Evolutionary conservation across 2,329 filamentous ascomycete species (phyloP).

Genomic region (Cryphonectria nitschkei): DNA sequence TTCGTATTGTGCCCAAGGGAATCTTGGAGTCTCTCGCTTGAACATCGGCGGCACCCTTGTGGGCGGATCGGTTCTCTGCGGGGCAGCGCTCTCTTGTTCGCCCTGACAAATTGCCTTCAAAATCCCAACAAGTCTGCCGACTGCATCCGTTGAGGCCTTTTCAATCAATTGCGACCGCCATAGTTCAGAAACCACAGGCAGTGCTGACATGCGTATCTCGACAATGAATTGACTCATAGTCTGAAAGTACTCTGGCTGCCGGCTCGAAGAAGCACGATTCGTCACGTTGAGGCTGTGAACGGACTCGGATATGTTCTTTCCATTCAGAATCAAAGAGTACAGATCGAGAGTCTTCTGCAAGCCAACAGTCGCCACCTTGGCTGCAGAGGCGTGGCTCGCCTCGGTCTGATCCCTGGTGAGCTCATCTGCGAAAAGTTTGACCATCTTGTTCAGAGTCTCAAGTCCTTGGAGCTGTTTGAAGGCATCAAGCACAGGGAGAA

Average conservation of each 20-base stretch:
- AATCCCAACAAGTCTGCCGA: conserved; percentile 81
- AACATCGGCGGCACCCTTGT: conserved; percentile 43
- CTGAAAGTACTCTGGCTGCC: conserved; percentile 45
- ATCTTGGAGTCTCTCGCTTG: conserved; percentile 48
- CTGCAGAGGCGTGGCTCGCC: conserved; percentile 47
- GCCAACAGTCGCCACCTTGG: conserved; percentile 57
- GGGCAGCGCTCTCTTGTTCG: conserved; percentile 73
- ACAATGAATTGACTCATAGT: conserved; percentile 77
- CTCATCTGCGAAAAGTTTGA: conserved; percentile 68
- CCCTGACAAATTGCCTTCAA: conserved; percentile 76
- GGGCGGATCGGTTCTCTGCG: conserved; percentile 61
- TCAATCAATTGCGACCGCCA: conserved; percentile 88
- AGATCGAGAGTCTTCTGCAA: conserved; percentile 85
- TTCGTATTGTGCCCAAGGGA: conserved; percentile 49
- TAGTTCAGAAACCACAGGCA: conserved; percentile 75
- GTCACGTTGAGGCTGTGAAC: conserved; percentile 56
- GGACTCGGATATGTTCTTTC: conserved; percentile 81
- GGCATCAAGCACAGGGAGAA: conserved; percentile 79
- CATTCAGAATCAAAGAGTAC: conserved; percentile 74
- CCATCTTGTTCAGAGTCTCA: conserved; percentile 71
- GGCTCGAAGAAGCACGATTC: conserved; percentile 42
- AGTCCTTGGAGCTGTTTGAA: conserved; percentile 85
- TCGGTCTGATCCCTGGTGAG: conserved; percentile 45
- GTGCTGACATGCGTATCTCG: conserved; percentile 78
- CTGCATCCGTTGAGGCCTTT: conserved; percentile 74